Base-by-base conservation (phyloP, 768 basidiomycete species). In the Floccularia luteovirens region DNA sequence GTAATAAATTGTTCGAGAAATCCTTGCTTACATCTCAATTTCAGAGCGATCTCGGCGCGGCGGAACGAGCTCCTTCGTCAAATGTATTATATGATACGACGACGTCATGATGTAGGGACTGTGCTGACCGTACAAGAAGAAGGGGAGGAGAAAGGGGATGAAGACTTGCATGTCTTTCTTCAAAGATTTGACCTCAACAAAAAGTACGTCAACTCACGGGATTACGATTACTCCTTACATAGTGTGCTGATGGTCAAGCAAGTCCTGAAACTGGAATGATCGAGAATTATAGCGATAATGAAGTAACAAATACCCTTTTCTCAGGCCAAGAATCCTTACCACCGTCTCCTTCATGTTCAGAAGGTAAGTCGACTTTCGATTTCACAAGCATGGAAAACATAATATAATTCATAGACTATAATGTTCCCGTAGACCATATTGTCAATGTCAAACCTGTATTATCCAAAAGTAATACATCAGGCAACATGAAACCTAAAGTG, bases 31-130 rank as follows among this genome's bases (percentile, higher is more conserved):
- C 36, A 41, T 37, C 28, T 43, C 31, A 36, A 22, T 38, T 44
- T 14, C 46, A 89, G 85, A 55, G 68, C 65, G 47, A 79, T 89
- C 46, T 59, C 76, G 31, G 60, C 69, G 34, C 77, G 76, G 48
- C 68, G 85, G 57, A 81, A 83, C 78, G 77, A 65, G 39, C 70
- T 87, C 36, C 70, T 89, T 55, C 69, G 70, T 31, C 74, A 87
- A 56, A 78, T 89, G 76, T 82, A 74, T 60, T 59, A 62, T 38
- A 73, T 89, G 66, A 69, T 85, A 36, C 70, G 67, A 42, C 67
- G 66, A 41, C 72, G 74, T 50, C 63, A 72, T 38, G 63, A 62
- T 47, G 51, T 70, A 31, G 71, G 71, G 17, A 44, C 62, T 24
- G 46, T 70, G 27, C 52, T 73, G 22, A 45, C 52, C 11, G 41